A percentile compares a stretch with the other conserved stretches of the same genome.
phyloP scores from a whole-genome alignment of 495 filamentous ascomycete genomes.

The Neurospora sp. region DNA sequence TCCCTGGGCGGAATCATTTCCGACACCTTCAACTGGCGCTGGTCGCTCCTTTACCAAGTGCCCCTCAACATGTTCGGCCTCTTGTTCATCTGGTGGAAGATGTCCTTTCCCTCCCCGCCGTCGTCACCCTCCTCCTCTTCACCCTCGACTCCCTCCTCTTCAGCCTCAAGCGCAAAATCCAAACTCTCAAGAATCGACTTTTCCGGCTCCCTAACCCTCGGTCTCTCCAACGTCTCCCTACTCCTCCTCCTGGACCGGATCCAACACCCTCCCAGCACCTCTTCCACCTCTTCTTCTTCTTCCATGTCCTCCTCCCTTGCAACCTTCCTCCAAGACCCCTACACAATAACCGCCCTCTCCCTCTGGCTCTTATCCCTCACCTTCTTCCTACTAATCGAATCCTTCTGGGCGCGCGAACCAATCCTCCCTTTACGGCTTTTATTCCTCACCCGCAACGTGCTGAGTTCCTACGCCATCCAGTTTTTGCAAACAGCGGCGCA shows the following conservation, averaged over 20 bases:
- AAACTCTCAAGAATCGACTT: constrained; percentile 11
- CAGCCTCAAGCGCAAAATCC: neutral
- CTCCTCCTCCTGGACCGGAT: constrained; percentile 7
- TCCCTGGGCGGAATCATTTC: constrained; percentile 7
- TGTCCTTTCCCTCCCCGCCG: constrained; percentile 4
- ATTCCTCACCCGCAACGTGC: neutral
- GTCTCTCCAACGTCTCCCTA: constrained; percentile 4
- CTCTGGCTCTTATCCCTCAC: constrained; percentile 4
- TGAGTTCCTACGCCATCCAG: constrained; percentile 5
- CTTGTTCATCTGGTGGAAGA: constrained; percentile 8
- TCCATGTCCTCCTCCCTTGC: no score
- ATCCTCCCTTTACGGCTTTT: constrained; percentile 2
- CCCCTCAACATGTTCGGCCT: constrained; percentile 3
- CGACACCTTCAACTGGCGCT: constrained; percentile 7
- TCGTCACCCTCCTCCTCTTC: neutral
- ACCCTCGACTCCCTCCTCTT: neutral
- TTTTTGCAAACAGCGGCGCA: constrained; percentile 7
- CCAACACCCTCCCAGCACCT: neutral
- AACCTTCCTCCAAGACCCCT: neutral
- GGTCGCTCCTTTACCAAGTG: constrained; percentile 9
- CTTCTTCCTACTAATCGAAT: constrained; percentile 1
- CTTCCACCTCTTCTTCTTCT: neutral
- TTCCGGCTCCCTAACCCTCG: constrained; percentile 5
- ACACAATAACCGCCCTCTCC: neutral
- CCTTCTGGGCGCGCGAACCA: constrained; percentile 5